Evolutionary conservation across 2,329 filamentous ascomycete genomes (phyloP), one percentile per base, ranked within the genome.

Genomic region (Colletotrichum musicola): DNA sequence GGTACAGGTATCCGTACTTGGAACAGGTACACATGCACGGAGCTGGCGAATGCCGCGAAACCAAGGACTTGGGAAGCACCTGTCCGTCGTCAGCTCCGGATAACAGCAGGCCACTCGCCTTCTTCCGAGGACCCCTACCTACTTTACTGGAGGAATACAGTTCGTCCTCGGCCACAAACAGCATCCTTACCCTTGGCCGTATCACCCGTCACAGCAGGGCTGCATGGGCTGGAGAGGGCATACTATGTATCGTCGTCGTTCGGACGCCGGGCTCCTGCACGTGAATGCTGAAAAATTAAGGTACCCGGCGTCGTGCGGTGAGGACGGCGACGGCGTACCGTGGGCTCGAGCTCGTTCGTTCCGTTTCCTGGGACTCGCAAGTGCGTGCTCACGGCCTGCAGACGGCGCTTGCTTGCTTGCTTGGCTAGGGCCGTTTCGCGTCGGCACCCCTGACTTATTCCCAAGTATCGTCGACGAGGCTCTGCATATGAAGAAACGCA

Each of bases 361-460:
- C 27, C 46, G 25, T 25, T 25, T 60, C 40, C 54, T 27, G 40
- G 40, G 49, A 38, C n/a, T 16, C 51, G 49, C 51, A 38, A 49
- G 65, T 44, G 25, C 49, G 54, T 68, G 62, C 6, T 10, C 10
- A 10, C 30, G 30, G 10, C 30, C 30, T 57, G 44, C 56, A 25
- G 47, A 46, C 18, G 42, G 40, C 46, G 58, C 58, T 51, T 46
- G 55, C 50, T 51, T 46, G 55, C 50, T 65, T 35, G 62, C 65
- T 56, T 65, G 54, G 64, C 61, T 60, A 64, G 30, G 27, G 65
- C 42, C 55, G 66, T 68, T 68, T 68, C 66, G 66, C 56, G 55
- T 64, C 40, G 55, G 54, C 44, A 46, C 30, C 30, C 30, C 30
- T 25, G 30, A 7, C 30, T 35, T 10, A 35, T 35, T 35, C 30